Conservation (phyloP, 2,329 filamentous ascomycete genomes). For the Venturia pyrina region DNA sequence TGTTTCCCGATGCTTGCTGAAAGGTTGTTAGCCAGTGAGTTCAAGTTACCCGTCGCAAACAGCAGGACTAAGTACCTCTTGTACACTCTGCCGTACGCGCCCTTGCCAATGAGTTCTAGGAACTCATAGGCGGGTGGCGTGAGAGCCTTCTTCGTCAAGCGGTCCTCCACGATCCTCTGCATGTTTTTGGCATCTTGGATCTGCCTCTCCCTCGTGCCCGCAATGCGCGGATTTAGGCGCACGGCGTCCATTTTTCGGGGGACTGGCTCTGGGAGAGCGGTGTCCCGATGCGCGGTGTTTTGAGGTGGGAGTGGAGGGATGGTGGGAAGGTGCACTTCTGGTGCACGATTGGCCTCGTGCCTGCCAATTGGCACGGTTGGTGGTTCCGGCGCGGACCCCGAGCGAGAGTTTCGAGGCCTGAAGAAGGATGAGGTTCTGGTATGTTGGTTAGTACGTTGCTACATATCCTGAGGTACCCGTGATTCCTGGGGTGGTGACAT, state of each 20-base stretch:
- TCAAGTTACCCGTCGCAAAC: background rate
- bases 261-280: background rate
- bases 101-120: constrained; percentile 64
- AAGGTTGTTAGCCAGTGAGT: constrained; percentile 16
- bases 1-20: constrained; percentile 29
- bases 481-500: background rate
- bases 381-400: background rate
- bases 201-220: constrained; percentile 47
- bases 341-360: background rate
- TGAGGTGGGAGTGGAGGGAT: background rate
- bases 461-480: background rate
- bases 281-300: background rate
- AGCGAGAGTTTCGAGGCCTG: background rate
- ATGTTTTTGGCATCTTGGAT: constrained; percentile 62
- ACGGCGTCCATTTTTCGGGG: constrained; percentile 20
- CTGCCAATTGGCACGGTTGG: background rate
- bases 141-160: constrained; percentile 49
- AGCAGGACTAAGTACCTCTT: constrained; percentile 37
- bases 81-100: constrained; percentile 64
- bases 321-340: background rate
- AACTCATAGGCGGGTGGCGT: constrained; percentile 58
- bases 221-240: constrained; percentile 18
- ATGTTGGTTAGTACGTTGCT: background rate
- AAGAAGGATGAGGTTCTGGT: background rate
- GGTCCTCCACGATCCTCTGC: constrained; percentile 53